Percentiles rank a stretch among this genome's conserved stretches.
phyloP scores from a whole-genome alignment of 371 early-diverging fungal species.

The Mucor piriformis region DNA sequence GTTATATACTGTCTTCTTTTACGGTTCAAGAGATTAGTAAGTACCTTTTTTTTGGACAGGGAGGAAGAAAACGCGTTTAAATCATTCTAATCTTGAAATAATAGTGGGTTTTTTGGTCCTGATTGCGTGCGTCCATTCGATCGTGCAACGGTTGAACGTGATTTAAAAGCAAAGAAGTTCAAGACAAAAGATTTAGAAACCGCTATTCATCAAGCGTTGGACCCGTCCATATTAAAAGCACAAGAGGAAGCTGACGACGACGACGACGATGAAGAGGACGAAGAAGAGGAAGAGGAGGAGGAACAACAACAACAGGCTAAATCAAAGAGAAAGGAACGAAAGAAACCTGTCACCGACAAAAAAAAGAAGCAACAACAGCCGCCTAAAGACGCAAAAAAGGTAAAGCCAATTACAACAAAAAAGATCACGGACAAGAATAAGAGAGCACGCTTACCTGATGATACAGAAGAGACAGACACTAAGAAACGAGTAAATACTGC shows the following conservation, averaged over 20 bases:
- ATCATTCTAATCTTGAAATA: not conserved
- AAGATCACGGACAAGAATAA: not conserved
- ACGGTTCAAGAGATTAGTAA: constrained; percentile 69
- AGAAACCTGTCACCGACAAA: constrained; percentile 2
- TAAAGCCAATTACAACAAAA: not conserved
- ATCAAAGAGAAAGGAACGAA: constrained; percentile 20
- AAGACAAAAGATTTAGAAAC: constrained; percentile 52
- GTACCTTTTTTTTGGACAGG: constrained; percentile 19
- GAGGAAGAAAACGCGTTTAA: not conserved
- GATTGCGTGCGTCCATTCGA: constrained; percentile 52
- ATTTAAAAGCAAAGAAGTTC: constrained; percentile 55
- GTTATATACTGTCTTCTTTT: constrained; percentile 62
- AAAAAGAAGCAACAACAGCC: not conserved
- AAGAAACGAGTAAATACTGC: not conserved
- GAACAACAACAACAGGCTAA: constrained; percentile 12
- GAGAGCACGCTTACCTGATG: not conserved
- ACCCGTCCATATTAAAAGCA: constrained; percentile 33
- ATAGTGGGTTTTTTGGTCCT: constrained; percentile 56
- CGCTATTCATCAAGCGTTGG: constrained; percentile 43
- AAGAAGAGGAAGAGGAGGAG: constrained; percentile 25
- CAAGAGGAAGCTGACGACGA: constrained; percentile 26
- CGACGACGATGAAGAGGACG: constrained; percentile 21
- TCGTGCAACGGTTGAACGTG: constrained; percentile 43
- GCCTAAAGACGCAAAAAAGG: not conserved
- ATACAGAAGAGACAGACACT: not conserved